These are phyloP conservation scores for Penstemon eatonii DNA, from an alignment of 257 asterid species.

Conservation along the genomic window DNA sequence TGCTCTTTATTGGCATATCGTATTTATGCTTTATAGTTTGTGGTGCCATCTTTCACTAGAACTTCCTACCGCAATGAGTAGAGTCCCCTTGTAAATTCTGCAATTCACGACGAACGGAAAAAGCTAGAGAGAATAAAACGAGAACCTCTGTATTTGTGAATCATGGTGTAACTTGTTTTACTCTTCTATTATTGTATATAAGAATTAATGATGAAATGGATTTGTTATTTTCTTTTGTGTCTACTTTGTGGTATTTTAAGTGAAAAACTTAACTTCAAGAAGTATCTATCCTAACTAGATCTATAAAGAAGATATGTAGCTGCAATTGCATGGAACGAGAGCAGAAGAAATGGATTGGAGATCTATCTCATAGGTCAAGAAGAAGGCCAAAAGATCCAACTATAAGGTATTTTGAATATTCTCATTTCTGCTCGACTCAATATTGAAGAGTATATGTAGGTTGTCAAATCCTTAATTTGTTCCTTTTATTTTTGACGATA, in stretches of 20 bases:
- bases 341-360: slow-evolving; percentile 76
- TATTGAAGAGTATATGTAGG: not conserved
- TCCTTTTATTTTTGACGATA: not conserved
- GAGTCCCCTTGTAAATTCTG: slow-evolving; percentile 48
- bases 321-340: slow-evolving; percentile 82
- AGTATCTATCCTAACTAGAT: slow-evolving; percentile 2
- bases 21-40: too few species aligned
- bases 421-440: slow-evolving; percentile 3
- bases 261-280: not conserved
- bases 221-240: not conserved
- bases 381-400: slow-evolving; percentile 69
- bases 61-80: slow-evolving; percentile 48
- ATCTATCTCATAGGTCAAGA: slow-evolving; percentile 46
- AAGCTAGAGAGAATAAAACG: slow-evolving; percentile 46
- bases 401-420: slow-evolving; percentile 55
- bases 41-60: slow-evolving; percentile 23
- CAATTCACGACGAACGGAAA: slow-evolving; percentile 39
- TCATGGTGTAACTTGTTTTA: slow-evolving; percentile 55
- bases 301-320: slow-evolving; percentile 46
- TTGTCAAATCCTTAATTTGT: not conserved
- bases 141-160: slow-evolving; percentile 58
- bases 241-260: not conserved
- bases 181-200: slow-evolving; percentile 1
- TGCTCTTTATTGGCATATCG: too few species aligned
- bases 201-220: not conserved